Conservation (phyloP, 2,329 filamentous ascomycete species). For the Pestalotiopsis sp. region DNA sequence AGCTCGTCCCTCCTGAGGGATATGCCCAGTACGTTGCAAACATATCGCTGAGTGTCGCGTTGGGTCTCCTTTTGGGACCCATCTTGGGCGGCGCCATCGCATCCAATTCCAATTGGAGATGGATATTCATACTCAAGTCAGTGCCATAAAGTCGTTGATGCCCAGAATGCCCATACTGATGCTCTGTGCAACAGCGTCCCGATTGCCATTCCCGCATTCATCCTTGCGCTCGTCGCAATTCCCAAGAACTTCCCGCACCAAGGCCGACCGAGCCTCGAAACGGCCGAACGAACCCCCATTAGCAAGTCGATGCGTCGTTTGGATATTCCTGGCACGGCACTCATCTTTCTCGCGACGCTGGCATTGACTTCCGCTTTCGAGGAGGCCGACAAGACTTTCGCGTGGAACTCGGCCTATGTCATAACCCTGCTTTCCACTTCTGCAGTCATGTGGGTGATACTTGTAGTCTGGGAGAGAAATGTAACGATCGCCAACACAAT, state of each 20-base stretch:
- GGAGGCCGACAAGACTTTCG: conserved; percentile 42
- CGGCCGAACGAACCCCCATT: conserved; percentile 9
- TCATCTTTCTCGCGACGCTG: conserved; percentile 40
- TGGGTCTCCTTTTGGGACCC: conserved; percentile 44
- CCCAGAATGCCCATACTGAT: background rate
- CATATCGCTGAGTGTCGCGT: conserved; percentile 40
- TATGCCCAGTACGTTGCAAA: conserved; percentile 33
- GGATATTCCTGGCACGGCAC: conserved; percentile 32
- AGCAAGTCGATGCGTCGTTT: conserved; percentile 24
- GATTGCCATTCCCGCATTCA: conserved; percentile 22
- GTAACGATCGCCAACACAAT: background rate
- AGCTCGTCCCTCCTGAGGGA: conserved; percentile 37
- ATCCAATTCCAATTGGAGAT: conserved; percentile 42
- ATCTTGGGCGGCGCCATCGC: conserved; percentile 46
- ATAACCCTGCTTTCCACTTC: conserved; percentile 34
- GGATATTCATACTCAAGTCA: conserved; percentile 51
- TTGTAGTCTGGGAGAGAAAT: conserved; percentile 32
- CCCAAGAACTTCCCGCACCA: conserved; percentile 31
- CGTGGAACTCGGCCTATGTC: conserved; percentile 40
- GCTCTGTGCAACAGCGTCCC: conserved; percentile 25
- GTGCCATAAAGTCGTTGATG: conserved; percentile 15
- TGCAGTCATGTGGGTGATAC: conserved; percentile 23
- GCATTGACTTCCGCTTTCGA: conserved; percentile 36
- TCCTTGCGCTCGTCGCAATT: conserved; percentile 28
- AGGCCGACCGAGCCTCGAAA: conserved; percentile 24